Evolutionary conservation across 2,329 filamentous ascomycete genomes (phyloP).

Genomic region (Ceratocystis diversiconidia): DNA sequence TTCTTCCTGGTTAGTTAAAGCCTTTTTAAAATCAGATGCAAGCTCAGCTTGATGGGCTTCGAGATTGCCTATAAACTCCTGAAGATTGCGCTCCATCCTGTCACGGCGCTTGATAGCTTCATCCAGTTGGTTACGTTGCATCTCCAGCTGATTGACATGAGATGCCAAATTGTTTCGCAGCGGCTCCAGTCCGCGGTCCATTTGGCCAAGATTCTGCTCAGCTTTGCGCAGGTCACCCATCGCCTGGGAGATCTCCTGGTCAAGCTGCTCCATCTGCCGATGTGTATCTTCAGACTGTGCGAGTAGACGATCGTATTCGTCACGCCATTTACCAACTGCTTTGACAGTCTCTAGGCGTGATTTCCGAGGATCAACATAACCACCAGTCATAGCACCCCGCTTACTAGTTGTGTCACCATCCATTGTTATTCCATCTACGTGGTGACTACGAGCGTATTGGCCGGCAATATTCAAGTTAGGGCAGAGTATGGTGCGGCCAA

Average conservation of each 20-base stretch:
- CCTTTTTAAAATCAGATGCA: conserved; percentile 80
- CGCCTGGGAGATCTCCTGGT: conserved; percentile 80
- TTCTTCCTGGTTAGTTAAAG: conserved; percentile 70
- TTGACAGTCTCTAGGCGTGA: conserved; percentile 80
- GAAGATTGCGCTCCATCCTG: conserved; percentile 59
- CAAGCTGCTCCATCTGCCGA: conserved; percentile 58
- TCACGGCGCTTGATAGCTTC: conserved; percentile 49
- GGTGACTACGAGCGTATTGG: conserved; percentile 84
- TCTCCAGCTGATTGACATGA: conserved; percentile 61
- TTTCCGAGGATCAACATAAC: conserved; percentile 73
- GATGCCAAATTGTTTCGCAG: conserved; percentile 61
- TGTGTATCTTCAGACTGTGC: conserved; percentile 51
- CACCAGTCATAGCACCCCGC: conserved; percentile 87
- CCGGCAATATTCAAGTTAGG: conserved; percentile 75
- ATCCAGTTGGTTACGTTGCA: conserved; percentile 59
- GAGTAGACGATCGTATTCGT: conserved; percentile 55
- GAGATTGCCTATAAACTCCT: conserved; percentile 60
- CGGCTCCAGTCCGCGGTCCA: conserved; percentile 71
- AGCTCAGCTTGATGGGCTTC: conserved; percentile 68
- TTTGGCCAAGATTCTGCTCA: conserved; percentile 61
- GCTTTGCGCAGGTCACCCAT: conserved; percentile 71
- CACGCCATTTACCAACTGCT: conserved; percentile 57
- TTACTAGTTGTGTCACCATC: conserved; percentile 93
- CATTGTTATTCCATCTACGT: conserved; percentile 81
- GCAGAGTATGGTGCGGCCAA: conserved; percentile 89